These are phyloP conservation scores for Podaxis sp. DNA, from an alignment of 768 basidiomycete species.

Conservation along the genomic window DNA sequence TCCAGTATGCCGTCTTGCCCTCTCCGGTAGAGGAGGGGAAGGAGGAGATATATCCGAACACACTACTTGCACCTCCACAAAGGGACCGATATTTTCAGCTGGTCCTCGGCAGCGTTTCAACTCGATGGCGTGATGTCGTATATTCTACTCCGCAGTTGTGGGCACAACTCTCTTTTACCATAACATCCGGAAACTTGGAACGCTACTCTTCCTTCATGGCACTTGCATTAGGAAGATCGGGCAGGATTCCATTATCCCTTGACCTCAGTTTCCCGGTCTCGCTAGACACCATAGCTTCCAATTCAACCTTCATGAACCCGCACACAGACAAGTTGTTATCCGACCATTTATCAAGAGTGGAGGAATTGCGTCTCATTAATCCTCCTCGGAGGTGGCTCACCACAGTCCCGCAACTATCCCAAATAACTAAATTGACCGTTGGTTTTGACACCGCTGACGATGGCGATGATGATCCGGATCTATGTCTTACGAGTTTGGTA, in stretches of 20 bases:
- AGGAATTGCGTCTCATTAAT: not conserved
- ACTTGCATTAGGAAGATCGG: not conserved
- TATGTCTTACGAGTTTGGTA: no score
- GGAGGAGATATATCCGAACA: not conserved
- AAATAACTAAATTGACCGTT: not conserved
- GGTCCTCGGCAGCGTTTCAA: not conserved
- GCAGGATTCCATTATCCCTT: not conserved
- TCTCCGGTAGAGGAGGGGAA: not conserved
- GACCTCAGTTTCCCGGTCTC: not conserved
- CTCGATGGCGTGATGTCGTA: not conserved
- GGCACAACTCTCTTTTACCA: not conserved
- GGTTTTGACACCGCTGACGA: not conserved
- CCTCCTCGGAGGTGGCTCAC: not conserved
- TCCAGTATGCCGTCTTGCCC: not conserved
- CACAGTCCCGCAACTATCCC: not conserved
- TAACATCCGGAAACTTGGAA: not conserved
- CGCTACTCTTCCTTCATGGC: not conserved
- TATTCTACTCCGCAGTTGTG: constrained; percentile 3
- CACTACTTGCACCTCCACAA: not conserved
- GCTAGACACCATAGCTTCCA: not conserved
- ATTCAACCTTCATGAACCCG: not conserved
- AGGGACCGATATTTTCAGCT: not conserved
- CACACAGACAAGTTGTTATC: not conserved
- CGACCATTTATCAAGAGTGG: not conserved
- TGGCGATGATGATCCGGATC: no score